Conservation (phyloP, 2,329 filamentous ascomycete species). For the Talaromyces sp. region DNA sequence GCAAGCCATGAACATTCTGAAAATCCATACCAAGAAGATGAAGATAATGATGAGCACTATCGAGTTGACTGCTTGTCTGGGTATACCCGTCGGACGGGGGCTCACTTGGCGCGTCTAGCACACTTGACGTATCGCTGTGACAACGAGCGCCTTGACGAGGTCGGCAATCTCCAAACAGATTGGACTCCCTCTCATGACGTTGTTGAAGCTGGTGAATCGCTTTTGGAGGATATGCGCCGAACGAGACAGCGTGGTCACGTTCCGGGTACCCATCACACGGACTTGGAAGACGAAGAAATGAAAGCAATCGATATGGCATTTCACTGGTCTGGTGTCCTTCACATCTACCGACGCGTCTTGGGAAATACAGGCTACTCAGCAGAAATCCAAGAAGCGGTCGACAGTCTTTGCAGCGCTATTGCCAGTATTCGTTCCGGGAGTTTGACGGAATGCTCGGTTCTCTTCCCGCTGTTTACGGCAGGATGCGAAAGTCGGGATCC, state of each 20-base stretch:
- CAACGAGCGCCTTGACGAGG: conserved; percentile 57
- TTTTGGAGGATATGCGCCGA: conserved; percentile 60
- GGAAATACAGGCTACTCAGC: conserved; percentile 55
- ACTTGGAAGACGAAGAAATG: conserved; percentile 45
- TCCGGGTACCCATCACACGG: conserved; percentile 39
- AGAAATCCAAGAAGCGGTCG: conserved; percentile 61
- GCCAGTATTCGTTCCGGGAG: conserved; percentile 61
- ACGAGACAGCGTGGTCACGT: conserved; percentile 45
- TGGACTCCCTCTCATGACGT: conserved; percentile 59
- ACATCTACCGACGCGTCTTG: conserved; percentile 70
- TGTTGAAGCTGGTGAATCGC: conserved; percentile 53
- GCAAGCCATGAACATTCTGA: not conserved
- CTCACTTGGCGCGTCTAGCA: conserved; percentile 67
- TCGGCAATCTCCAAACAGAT: conserved; percentile 47
- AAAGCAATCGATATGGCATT: conserved; percentile 72
- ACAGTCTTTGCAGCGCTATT: conserved; percentile 61
- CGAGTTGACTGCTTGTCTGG: conserved; percentile 78
- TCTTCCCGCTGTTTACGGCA: conserved; percentile 81
- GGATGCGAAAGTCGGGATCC: conserved; percentile 66
- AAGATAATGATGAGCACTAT: conserved; percentile 55
- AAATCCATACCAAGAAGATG: conserved; percentile 46
- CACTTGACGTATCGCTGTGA: conserved; percentile 68
- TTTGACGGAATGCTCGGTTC: conserved; percentile 67
- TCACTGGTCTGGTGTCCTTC: conserved; percentile 73
- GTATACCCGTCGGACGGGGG: conserved; percentile 68